Evolutionary conservation across 139 green algal species (phyloP).

Genomic region (Bryopsis sp.): DNA sequence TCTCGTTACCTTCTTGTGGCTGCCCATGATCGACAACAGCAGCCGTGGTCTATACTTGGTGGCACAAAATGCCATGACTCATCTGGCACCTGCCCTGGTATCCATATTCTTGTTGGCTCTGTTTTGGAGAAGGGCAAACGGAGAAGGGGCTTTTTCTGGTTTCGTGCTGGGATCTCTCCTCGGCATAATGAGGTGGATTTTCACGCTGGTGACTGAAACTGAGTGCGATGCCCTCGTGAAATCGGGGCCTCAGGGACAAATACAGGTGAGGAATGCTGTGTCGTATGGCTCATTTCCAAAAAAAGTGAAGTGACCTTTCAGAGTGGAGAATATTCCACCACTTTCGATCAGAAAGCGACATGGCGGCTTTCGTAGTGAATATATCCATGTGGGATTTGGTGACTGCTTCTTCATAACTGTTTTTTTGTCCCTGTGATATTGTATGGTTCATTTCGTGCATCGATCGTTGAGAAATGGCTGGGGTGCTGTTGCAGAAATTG

Average conservation of each 20-base stretch:
- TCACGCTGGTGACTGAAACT: background rate
- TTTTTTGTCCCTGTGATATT: background rate
- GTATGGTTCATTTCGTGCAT: background rate
- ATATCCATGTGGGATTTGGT: background rate
- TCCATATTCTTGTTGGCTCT: background rate
- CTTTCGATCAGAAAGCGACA: background rate
- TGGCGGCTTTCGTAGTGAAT: background rate
- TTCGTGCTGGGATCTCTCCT: background rate
- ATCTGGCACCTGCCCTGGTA: background rate
- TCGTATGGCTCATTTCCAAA: too few species aligned
- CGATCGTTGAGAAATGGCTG: background rate
- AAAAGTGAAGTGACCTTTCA: too few species aligned
- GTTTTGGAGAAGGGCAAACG: background rate
- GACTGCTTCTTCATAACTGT: background rate
- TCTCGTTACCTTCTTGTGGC: background rate
- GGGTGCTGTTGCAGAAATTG: background rate
- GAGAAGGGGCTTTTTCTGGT: background rate
- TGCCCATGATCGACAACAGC: background rate
- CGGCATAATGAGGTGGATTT: background rate
- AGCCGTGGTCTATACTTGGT: background rate
- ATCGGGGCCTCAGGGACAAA: too few species aligned
- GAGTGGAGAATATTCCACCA: too few species aligned
- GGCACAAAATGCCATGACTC: background rate
- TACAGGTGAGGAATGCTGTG: background rate
- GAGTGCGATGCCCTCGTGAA: background rate